Percentiles rank a stretch among this genome's conserved stretches.
Conservation (phyloP, 2,329 filamentous ascomycete species). For the Neonectria neomacrospora region DNA sequence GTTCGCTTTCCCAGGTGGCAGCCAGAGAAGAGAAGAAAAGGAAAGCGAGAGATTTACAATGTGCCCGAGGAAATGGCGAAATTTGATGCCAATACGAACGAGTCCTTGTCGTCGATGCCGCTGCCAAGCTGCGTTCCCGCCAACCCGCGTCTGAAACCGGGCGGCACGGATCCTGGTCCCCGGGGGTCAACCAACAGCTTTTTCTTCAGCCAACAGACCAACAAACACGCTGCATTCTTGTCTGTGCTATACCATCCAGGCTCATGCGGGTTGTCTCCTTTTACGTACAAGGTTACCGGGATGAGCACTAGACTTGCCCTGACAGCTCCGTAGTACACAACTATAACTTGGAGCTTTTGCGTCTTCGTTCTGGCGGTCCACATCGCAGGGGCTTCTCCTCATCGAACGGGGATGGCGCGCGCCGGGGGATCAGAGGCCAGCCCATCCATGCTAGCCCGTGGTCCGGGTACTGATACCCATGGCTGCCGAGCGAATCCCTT, state of each 20-base stretch:
- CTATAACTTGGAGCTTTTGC: background rate
- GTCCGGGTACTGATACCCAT: conserved; percentile 10
- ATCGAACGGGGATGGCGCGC: background rate
- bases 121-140: conserved; percentile 6
- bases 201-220: background rate
- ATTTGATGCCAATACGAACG: background rate
- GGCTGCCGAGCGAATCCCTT: conserved; percentile 11
- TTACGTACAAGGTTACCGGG: background rate
- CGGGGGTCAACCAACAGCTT: conserved; percentile 8
- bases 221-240: conserved; percentile 4
- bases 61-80: background rate
- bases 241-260: background rate
- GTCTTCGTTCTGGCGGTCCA: background rate
- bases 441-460: conserved; percentile 13
- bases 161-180: conserved; percentile 1
- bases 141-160: conserved; percentile 8
- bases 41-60: background rate
- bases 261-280: conserved; percentile 1
- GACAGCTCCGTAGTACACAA: background rate
- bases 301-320: background rate
- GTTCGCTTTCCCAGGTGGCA: background rate
- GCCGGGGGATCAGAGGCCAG: conserved; percentile 7
- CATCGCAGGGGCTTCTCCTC: background rate
- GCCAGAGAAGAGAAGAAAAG: background rate
- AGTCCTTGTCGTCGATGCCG: background rate